Evolutionary conservation across 2,329 filamentous ascomycete species (phyloP).

Genomic region (Delphinella strobiligena): DNA sequence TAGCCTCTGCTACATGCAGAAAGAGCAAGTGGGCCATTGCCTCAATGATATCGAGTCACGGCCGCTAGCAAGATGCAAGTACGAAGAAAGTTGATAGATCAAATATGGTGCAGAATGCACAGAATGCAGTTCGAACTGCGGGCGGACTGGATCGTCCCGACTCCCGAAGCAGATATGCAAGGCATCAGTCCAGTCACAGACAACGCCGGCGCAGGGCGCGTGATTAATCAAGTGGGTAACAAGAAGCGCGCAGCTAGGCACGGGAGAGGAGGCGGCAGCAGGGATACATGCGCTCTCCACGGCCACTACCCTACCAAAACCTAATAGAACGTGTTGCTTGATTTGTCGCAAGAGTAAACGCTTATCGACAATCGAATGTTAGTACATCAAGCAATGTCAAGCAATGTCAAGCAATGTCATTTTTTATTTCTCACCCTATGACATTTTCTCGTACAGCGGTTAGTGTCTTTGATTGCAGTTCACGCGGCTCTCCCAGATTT

Average conservation of each 20-base stretch:
- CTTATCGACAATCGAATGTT: no score
- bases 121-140: not conserved
- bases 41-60: no score
- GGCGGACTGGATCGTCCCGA: slow-evolving; percentile 4
- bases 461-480: no score
- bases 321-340: no score
- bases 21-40: no score
- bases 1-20: not conserved
- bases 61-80: not conserved
- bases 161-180: slow-evolving; percentile 7
- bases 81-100: not conserved
- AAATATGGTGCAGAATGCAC: not conserved
- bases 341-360: no score
- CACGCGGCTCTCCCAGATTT: not conserved
- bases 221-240: not conserved
- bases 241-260: not conserved
- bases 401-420: no score
- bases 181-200: slow-evolving; percentile 7
- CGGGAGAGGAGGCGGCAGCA: not conserved
- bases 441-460: no score
- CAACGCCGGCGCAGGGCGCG: not conserved
- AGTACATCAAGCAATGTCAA: no score
- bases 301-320: no score
- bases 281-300: no score
- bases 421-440: no score